These are phyloP conservation scores for Novymonas esmeraldas DNA, from an alignment of 208 protist genomes.

Conservation along the genomic window DNA sequence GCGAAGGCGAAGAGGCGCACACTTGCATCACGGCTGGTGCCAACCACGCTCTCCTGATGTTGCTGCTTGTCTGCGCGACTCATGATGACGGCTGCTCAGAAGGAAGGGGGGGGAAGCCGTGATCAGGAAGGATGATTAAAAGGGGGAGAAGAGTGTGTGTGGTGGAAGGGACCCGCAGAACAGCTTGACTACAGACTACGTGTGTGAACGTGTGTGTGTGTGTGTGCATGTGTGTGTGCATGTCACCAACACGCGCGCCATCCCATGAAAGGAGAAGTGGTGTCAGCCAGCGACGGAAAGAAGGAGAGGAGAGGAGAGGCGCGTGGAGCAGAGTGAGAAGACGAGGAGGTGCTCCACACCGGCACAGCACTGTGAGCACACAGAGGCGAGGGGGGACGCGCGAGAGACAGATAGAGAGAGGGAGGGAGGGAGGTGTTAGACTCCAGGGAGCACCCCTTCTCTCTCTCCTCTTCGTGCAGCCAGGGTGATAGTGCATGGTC, in stretches of 20 bases:
- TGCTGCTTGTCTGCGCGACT: constrained; percentile 74
- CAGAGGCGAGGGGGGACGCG: neutral
- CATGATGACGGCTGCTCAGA: constrained; percentile 34
- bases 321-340: neutral
- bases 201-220: neutral
- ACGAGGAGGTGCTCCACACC: neutral
- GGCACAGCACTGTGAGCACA: neutral
- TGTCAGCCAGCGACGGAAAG: neutral
- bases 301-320: neutral
- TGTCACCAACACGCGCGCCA: no score
- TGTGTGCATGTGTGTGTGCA: neutral
- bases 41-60: constrained; percentile 59
- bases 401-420: neutral
- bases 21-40: constrained; percentile 56
- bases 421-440: neutral
- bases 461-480: neutral
- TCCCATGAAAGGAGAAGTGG: neutral
- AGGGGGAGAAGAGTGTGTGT: no score
- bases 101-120: no score
- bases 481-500: no score
- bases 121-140: no score
- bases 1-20: constrained; percentile 82
- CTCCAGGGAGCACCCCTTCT: constrained; percentile 1
- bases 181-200: neutral
- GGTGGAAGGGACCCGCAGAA: neutral